Conservation (phyloP, 495 filamentous ascomycete species). For the Arthonia radiata region DNA sequence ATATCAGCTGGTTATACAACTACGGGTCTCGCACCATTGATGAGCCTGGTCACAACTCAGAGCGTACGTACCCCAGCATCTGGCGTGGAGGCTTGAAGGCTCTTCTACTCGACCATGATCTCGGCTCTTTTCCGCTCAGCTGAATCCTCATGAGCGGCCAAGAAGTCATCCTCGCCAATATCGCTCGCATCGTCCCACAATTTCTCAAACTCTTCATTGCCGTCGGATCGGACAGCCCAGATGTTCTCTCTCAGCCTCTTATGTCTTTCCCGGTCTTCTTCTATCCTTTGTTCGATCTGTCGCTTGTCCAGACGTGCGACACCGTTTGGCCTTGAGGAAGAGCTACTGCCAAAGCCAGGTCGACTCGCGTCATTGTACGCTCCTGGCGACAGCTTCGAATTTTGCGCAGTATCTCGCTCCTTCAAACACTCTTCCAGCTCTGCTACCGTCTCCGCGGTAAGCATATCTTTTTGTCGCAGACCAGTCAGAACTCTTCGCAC, state of each 20-base stretch:
- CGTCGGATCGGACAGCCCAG: conserved; percentile 45
- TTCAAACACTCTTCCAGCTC: conserved; percentile 63
- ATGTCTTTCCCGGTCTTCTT: conserved; percentile 88
- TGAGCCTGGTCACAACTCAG: too few relatives aligned
- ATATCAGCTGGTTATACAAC: too few relatives aligned
- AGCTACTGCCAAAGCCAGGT: too few relatives aligned
- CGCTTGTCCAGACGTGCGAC: conserved; percentile 44
- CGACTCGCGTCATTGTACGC: too few relatives aligned
- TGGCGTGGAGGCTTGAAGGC: too few relatives aligned
- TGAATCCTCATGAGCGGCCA: conserved; percentile 45
- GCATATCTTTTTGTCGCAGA: conserved; percentile 38
- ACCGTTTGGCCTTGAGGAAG: conserved; percentile 8
- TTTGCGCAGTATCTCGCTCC: conserved; percentile 51
- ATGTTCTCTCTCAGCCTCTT: conserved; percentile 72
- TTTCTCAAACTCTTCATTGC: conserved; percentile 40
- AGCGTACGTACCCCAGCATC: too few relatives aligned
- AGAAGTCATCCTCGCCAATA: conserved; percentile 58
- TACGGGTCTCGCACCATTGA: too few relatives aligned
- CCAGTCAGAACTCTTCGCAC: conserved; percentile 54
- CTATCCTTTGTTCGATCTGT: conserved; percentile 83
- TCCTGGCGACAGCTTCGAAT: too few relatives aligned
- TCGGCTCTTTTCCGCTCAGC: conserved; percentile 23
- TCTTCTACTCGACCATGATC: too few relatives aligned
- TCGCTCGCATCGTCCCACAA: conserved; percentile 63
- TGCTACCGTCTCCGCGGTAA: conserved; percentile 37